Evolutionary conservation across 1,284 basidiomycete species (phyloP).

Genomic region (Trichosporon sp.): DNA sequence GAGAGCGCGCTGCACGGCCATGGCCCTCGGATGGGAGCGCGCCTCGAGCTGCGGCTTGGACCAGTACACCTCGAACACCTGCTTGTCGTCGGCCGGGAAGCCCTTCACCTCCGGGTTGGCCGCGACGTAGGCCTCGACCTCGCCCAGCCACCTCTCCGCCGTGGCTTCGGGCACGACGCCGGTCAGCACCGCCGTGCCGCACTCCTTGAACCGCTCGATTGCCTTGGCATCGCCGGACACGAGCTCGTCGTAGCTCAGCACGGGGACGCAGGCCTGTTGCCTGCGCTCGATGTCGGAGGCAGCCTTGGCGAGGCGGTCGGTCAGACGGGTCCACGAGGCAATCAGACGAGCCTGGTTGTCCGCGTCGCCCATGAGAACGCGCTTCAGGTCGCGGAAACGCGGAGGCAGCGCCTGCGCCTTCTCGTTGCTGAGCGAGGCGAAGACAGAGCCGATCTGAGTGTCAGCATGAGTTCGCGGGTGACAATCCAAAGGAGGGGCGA

Average conservation of each 20-base stretch:
- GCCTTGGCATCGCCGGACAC: slow-evolving; percentile 58
- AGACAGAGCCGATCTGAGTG: slow-evolving; percentile 62
- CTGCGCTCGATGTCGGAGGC: slow-evolving; percentile 60
- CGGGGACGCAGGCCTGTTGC: slow-evolving; percentile 47
- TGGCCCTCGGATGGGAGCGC: slow-evolving; percentile 71
- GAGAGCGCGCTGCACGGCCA: slow-evolving; percentile 62
- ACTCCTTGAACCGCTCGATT: slow-evolving; percentile 60
- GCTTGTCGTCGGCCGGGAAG: slow-evolving; percentile 68
- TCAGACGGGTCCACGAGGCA: slow-evolving; percentile 64
- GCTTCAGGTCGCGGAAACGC: slow-evolving; percentile 67
- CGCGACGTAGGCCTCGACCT: slow-evolving; percentile 64
- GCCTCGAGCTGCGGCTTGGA: slow-evolving; percentile 67
- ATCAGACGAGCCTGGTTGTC: slow-evolving; percentile 60
- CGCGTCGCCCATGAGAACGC: slow-evolving; percentile 56
- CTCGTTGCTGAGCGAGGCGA: slow-evolving; percentile 63
- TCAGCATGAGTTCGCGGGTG: too few relatives aligned
- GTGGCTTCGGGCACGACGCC: slow-evolving; percentile 63
- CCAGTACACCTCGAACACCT: slow-evolving; percentile 73
- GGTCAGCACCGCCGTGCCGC: slow-evolving; percentile 66
- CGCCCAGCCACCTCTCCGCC: slow-evolving; percentile 66
- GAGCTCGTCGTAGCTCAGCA: slow-evolving; percentile 61
- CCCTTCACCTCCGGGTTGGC: slow-evolving; percentile 62
- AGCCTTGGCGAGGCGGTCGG: slow-evolving; percentile 60
- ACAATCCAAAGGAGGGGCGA: too few relatives aligned
- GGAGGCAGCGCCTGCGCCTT: slow-evolving; percentile 59